Conservation (phyloP, 2,329 filamentous ascomycete genomes). For the Penicillium sclerotigenum region DNA sequence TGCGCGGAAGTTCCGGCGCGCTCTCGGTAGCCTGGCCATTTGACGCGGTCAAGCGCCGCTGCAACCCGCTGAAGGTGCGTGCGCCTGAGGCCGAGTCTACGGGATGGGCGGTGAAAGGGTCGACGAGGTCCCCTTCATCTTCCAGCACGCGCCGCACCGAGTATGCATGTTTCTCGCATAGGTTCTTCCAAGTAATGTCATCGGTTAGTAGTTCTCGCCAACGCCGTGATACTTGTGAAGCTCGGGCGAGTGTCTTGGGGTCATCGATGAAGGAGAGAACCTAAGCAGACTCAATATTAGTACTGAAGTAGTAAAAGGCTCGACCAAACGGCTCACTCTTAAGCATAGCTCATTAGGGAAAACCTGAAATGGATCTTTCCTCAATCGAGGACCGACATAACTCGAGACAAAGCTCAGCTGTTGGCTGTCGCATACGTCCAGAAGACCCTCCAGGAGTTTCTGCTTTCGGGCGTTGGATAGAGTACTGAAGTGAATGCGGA, state of each 20-base stretch:
- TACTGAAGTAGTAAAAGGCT: not conserved
- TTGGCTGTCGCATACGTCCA: slow-evolving; percentile 93
- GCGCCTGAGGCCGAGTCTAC: slow-evolving; percentile 21
- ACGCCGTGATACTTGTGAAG: slow-evolving; percentile 91
- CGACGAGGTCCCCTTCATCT: slow-evolving; percentile 38
- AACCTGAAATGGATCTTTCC: slow-evolving; percentile 92
- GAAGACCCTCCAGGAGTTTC: slow-evolving; percentile 76
- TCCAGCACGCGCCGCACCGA: slow-evolving; percentile 66
- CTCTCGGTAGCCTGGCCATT: slow-evolving; percentile 45
- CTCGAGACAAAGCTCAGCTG: slow-evolving; percentile 94
- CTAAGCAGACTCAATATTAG: slow-evolving; percentile 45
- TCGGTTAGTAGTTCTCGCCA: slow-evolving; percentile 94
- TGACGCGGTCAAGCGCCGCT: slow-evolving; percentile 26
- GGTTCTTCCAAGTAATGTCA: slow-evolving; percentile 96
- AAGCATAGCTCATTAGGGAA: slow-evolving; percentile 91
- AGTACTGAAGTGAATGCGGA: slow-evolving; percentile 74
- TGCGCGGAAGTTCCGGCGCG: slow-evolving; percentile 46
- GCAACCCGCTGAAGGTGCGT: slow-evolving; percentile 21
- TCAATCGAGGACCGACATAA: slow-evolving; percentile 88
- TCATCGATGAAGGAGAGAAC: slow-evolving; percentile 97
- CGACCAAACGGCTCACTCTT: slow-evolving; percentile 57
- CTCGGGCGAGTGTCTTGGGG: slow-evolving; percentile 84
- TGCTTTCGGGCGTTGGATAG: slow-evolving; percentile 74
- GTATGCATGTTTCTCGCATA: slow-evolving; percentile 95
- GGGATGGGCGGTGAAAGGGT: slow-evolving; percentile 33